Evolutionary conservation across 345 rosid genomes (phyloP), one percentile per base, ranked within the genome.

Genomic region (Hirschfeldia incana): DNA sequence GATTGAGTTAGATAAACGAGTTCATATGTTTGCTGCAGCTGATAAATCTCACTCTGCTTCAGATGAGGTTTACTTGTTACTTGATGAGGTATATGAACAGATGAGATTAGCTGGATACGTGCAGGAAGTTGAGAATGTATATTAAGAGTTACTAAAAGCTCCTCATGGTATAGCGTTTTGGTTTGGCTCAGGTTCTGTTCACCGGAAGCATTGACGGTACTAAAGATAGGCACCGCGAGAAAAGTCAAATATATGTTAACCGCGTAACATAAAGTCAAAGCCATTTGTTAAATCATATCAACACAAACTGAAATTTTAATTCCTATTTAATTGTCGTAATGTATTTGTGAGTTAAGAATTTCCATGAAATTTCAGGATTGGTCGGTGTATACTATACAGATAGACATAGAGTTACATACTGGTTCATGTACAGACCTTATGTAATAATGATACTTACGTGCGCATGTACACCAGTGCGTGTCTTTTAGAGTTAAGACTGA

Each of bases 11-110:
- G 88, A 78, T 21, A 80, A 83, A 3, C 61, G 72, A 77, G 64
- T 86, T 10, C 81, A 87, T 86, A 77, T 80, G 66, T 94, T 90
- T 86, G 86, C 87, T 26, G 93, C 97, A 34, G 79, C 91, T 36
- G 89, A 90, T 82, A 86, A 80, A 58, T 77, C 88, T 32, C 97
- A 91, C 69, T 32, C 61, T 2, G 81, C 83, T 85, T 86, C 88
- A 6, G 67, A 79, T 67, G 81, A 85, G 63, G 83, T 90, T 65
- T 85, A 74, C 85, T 75, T 34, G 58, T 75, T 89, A 79, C 82
- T 92, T 34, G 78, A 70, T 61, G 80, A 87, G 79, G 82, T 90
- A 77, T 88, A 85, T 84, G 79, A 80, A 57, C 93, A 85, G 73
- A 70, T 88, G 78, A 84, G 83, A 77, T 77, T 85, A 73, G 80